A percentile compares a stretch with the other conserved stretches of the same genome.
These are phyloP conservation scores for Chaetothyriales sp. DNA, from an alignment of 2,329 filamentous ascomycete genomes.

Conservation along the genomic window DNA sequence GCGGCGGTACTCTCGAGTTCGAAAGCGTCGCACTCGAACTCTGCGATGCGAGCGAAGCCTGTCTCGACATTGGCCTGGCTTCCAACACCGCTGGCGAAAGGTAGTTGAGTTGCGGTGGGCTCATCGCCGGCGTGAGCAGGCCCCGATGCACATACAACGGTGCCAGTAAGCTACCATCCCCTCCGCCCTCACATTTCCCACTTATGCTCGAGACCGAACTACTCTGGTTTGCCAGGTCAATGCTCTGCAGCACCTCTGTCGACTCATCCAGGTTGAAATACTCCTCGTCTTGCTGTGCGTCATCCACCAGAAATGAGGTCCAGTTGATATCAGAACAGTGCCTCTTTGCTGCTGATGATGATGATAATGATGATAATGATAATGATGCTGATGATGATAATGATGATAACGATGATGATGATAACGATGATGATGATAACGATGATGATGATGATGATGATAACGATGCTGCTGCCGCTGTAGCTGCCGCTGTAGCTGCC, in stretches of 20 bases:
- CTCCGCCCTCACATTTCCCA: not conserved
- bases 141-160: slow-evolving; percentile 12
- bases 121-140: slow-evolving; percentile 14
- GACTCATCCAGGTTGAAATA: slow-evolving; percentile 6
- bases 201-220: slow-evolving; percentile 9
- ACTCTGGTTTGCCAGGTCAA: slow-evolving; percentile 13
- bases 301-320: slow-evolving; percentile 9
- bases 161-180: not conserved
- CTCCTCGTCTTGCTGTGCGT: slow-evolving; percentile 4
- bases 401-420: no score
- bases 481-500: not conserved
- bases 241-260: slow-evolving; percentile 8
- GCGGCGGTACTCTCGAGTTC: not conserved
- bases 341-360: slow-evolving; percentile 2
- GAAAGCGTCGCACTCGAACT: not conserved
- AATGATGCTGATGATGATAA: no score
- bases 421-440: no score
- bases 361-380: no score
- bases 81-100: slow-evolving; percentile 14
- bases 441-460: no score
- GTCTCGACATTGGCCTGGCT: slow-evolving; percentile 6
- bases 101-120: slow-evolving; percentile 15
- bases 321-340: slow-evolving; percentile 8
- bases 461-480: no score
- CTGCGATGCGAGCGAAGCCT: not conserved